Evolutionary conservation across 1,139 yeast genomes (phyloP), one percentile per base, ranked within the genome.

Genomic region (Debaryomyces robertsiae): DNA sequence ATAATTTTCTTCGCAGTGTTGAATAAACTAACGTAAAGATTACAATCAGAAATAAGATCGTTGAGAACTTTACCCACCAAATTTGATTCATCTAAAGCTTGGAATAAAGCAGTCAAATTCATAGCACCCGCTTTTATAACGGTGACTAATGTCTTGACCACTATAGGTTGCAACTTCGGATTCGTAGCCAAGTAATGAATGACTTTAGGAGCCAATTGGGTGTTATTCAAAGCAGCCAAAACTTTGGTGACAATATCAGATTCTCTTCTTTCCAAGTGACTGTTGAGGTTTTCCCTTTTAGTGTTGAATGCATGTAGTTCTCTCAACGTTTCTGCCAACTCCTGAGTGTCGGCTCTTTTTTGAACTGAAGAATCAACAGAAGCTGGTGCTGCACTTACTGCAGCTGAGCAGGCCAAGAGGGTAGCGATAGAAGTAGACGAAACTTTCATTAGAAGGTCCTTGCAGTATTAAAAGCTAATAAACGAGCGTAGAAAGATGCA

Each of bases 11-110:
- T 60, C 29, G 72, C 75, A 45, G 61, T 47, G 47, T 61, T 60
- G 54, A 69, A 64, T 40, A 71, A 58, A 13, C 60, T 53, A 25
- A 60, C 73, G 48, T 71, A 72, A 39, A 71, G 65, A 13, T 58
- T 45, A 61, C 77, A 72, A 52, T 71, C 74, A 40, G 66, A 52
- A 47, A 72, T 67, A 44, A 71, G 64, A 37, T 69, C 69, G 44
- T 67, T 61, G 31, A 69, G 50, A 22, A 69, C 72, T 16, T 60
- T 58, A 14, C 59, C 63, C 30, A 70, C 60, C 49, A 72, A 65
- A 38, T 64, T 65, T 17, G 74, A 67, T 45, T 67, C 56, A 45
- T 66, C 73, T 53, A 71, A 67, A 23, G 71, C 72, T 33, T 58
- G 47, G 49, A 72, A 67, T 40, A 72, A 54, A 10, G 69, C 48